A percentile compares a stretch with the other conserved stretches of the same genome.
Conservation (phyloP, 345 rosid genomes). For the Atalantia buxifolia region DNA sequence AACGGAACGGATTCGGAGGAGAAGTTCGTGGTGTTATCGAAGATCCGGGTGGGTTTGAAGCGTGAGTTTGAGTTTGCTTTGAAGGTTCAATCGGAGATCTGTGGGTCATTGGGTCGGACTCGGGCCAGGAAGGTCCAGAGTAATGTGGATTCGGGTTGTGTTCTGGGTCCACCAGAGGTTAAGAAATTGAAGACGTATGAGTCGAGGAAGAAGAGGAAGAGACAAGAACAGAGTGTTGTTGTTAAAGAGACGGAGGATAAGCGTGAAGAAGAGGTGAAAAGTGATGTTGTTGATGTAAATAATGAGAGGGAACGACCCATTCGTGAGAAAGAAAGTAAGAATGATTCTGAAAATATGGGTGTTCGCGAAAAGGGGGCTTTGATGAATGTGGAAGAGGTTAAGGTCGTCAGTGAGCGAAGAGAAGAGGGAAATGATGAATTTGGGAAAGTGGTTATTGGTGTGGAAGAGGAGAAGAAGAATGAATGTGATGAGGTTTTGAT, state of each 20-base stretch:
- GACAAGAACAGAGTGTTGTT: constrained; percentile 15
- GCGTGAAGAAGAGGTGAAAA: constrained; percentile 64
- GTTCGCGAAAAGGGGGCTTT: neutral
- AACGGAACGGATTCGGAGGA: constrained; percentile 50
- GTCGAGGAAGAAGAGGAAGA: constrained; percentile 21
- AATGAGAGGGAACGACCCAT: constrained; percentile 29
- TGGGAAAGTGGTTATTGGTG: neutral
- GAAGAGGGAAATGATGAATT: neutral
- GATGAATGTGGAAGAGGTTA: constrained; percentile 1
- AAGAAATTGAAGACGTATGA: constrained; percentile 33
- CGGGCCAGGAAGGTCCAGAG: constrained; percentile 39
- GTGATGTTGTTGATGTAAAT: constrained; percentile 57
- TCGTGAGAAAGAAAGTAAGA: neutral
- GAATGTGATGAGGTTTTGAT: neutral
- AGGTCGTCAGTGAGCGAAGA: neutral
- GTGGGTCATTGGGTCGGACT: constrained; percentile 75
- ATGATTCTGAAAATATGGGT: neutral
- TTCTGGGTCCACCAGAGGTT: neutral
- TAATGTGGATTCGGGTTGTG: constrained; percentile 1
- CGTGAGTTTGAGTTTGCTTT: constrained; percentile 83
- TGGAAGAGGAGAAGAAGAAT: neutral
- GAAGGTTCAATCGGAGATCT: constrained; percentile 79
- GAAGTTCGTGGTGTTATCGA: constrained; percentile 42
- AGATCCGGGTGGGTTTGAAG: constrained; percentile 73
- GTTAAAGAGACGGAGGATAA: constrained; percentile 20